A percentile compares a stretch with the other conserved stretches of the same genome.
Evolutionary conservation across 306 rosid species (phyloP).

Genomic region (Begonia masoniana): DNA sequence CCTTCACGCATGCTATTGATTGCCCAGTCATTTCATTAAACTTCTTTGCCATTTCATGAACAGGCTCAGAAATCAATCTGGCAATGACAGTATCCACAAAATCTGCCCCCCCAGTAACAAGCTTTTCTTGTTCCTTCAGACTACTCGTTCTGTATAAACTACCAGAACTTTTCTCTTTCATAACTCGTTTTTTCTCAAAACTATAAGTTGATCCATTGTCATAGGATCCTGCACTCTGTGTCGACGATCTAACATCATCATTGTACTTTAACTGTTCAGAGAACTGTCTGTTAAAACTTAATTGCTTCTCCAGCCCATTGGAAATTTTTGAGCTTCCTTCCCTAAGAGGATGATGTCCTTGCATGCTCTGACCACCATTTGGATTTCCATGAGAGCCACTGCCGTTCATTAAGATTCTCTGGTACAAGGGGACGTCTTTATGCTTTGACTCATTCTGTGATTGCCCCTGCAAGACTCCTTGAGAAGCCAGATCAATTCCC

Average conservation of each 20-base stretch:
- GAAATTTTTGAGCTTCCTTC: constrained; percentile 69
- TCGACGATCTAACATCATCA: constrained; percentile 70
- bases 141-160: constrained; percentile 59
- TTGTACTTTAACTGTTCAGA: constrained; percentile 65
- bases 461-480: constrained; percentile 64
- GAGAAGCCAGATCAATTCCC: constrained; percentile 58
- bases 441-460: constrained; percentile 62
- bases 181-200: constrained; percentile 54
- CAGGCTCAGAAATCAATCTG: constrained; percentile 61
- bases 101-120: constrained; percentile 44
- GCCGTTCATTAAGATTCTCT: constrained; percentile 38
- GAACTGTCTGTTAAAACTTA: constrained; percentile 75
- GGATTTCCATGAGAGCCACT: constrained; percentile 51
- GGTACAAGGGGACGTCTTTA: constrained; percentile 58
- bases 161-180: constrained; percentile 52
- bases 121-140: constrained; percentile 59
- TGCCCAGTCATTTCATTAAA: constrained; percentile 71
- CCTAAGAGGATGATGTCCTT: constrained; percentile 45
- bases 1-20: constrained; percentile 38
- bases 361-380: constrained; percentile 46
- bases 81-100: constrained; percentile 56
- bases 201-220: constrained; percentile 73
- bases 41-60: constrained; percentile 54
- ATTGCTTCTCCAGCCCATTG: constrained; percentile 67
- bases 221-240: constrained; percentile 84